A percentile compares a stretch with the other conserved stretches of the same genome.
Evolutionary conservation across 352 stramenopile species (phyloP).

Genomic region (Globisporangium parvum): DNA sequence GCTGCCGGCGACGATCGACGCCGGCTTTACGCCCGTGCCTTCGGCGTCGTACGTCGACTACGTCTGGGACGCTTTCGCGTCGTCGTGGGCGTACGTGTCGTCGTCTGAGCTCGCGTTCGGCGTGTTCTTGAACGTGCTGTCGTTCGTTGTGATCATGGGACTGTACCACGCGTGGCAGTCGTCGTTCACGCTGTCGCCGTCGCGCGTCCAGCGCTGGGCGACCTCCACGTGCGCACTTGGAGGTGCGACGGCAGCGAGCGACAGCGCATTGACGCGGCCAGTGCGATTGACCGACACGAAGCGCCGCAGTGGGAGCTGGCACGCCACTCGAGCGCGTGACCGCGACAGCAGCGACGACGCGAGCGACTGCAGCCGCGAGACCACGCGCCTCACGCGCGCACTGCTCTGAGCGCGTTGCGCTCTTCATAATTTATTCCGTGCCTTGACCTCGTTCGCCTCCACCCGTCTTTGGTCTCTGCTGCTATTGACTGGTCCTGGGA

Average conservation of each 20-base stretch:
- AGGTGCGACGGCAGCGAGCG: not conserved
- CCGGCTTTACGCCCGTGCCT: constrained; percentile 27
- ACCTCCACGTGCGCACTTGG: not conserved
- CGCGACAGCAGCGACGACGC: not conserved
- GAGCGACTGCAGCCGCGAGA: not conserved
- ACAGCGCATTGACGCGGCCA: not conserved
- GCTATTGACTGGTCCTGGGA: no score
- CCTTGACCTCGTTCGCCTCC: no score
- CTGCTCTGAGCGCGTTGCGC: constrained; percentile 5
- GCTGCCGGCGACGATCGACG: constrained; percentile 22
- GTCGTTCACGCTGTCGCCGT: constrained; percentile 8
- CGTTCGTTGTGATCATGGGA: constrained; percentile 55
- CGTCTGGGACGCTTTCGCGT: constrained; percentile 24
- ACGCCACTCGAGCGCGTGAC: constrained; percentile 9
- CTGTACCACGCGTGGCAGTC: constrained; percentile 59
- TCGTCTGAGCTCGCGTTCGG: constrained; percentile 59
- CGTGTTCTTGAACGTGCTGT: constrained; percentile 67
- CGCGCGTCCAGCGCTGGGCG: not conserved
- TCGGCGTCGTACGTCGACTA: constrained; percentile 26
- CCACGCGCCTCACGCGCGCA: constrained; percentile 2
- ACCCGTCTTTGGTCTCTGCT: no score
- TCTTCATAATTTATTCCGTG: not conserved
- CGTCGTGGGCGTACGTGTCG: constrained; percentile 44
- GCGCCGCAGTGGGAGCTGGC: constrained; percentile 12
- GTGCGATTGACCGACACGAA: constrained; percentile 2